Base-by-base conservation (phyloP, 2,329 filamentous ascomycete genomes). In the Phoma sp. region DNA sequence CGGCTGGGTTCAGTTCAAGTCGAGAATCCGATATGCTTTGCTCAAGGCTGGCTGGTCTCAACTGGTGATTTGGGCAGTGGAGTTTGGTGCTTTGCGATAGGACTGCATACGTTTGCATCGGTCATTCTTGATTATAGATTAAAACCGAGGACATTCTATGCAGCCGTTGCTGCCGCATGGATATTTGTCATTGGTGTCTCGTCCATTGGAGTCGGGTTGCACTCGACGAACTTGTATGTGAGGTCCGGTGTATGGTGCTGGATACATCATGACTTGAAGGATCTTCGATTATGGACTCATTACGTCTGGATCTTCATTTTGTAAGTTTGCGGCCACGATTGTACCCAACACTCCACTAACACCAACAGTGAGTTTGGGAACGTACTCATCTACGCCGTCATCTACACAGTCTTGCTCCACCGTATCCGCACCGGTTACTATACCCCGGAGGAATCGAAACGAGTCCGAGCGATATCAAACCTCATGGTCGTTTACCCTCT, bases 11-110 rank as follows among this genome's bases (percentile, higher is more conserved):
- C 76, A 0, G 81, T 90, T 14, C 64, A 80, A 1, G 83, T 86
- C 1, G 79, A 79, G 2, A 81, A 80, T 0, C 61, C 77, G 1
- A 77, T 82, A 5, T 91, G 88, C 73, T 83, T 82, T 62, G 81
- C 81, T 0, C 88, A 91, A 70, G 88, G 87, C n/a, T 86, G 87
- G 77, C 84, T 90, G 40, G 77, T 90, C 2, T 87, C 86, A 4
- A 84, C 83, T 0, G 88, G 88, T 25, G 87, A 89, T 65, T 66
- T 91, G 47, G 80, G 86, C 0, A 87, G 84, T 20, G 88, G 86
- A 56, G 81, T 87, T 47, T 91, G 89, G 69, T 87, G 89, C 59
- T 82, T 85, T 2, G 76, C 79, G 1, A 89, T 91, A 60, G 87
- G 86, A 5, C 55, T 87, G 0, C 87, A 90, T 66, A 90, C 87